Conservation (phyloP, 495 filamentous ascomycete genomes). For the Achaetomiella virescens region DNA sequence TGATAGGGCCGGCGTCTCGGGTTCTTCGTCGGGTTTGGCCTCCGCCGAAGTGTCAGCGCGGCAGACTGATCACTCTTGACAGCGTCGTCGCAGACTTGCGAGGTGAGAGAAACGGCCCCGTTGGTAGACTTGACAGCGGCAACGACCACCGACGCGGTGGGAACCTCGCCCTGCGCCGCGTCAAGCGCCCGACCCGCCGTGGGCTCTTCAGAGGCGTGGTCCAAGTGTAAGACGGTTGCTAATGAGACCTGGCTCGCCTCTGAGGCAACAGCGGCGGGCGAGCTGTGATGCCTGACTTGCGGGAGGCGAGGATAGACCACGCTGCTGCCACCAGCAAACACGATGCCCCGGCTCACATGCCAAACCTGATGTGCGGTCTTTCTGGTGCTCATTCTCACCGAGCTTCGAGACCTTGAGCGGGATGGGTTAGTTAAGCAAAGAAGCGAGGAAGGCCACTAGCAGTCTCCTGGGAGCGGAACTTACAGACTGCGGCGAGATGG, state of each 20-base stretch:
- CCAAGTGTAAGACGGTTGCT: background rate
- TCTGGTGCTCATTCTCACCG: slow-evolving; percentile 22
- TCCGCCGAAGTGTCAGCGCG: background rate
- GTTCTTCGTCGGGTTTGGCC: background rate
- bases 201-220: background rate
- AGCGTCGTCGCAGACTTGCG: background rate
- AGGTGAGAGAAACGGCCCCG: background rate
- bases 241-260: background rate
- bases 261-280: background rate
- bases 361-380: slow-evolving; percentile 29
- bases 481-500: background rate
- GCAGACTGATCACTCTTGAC: background rate
- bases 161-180: background rate
- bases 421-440: background rate
- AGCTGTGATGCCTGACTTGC: slow-evolving; percentile 3
- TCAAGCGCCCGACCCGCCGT: background rate
- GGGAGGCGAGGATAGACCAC: slow-evolving; percentile 20
- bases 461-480: background rate
- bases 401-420: background rate
- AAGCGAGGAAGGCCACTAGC: too few species aligned
- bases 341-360: slow-evolving; percentile 37
- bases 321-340: slow-evolving; percentile 24
- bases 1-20: slow-evolving; percentile 11
- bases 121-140: background rate
- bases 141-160: background rate